Conservation (phyloP, 768 basidiomycete genomes). For the Pleurotus sapidus region DNA sequence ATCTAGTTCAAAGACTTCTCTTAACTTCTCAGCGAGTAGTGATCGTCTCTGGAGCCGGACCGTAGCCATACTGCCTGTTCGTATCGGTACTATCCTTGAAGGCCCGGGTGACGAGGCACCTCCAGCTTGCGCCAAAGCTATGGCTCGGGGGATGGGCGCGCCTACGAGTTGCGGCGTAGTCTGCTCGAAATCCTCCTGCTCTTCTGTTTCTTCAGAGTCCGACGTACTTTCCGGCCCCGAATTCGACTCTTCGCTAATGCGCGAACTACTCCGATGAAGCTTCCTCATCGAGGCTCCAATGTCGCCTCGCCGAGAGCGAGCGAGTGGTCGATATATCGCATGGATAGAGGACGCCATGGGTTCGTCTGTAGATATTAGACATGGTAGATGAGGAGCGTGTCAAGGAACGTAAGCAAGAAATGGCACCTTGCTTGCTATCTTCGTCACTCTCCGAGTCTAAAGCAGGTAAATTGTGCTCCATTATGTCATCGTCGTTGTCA, state of each 20-base stretch:
- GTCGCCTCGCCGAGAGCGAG: conserved; percentile 53
- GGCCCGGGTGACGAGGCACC: background rate
- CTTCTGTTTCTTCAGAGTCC: conserved; percentile 44
- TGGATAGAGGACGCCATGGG: conserved; percentile 83
- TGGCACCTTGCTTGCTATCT: conserved; percentile 40
- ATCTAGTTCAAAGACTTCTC: conserved; percentile 81
- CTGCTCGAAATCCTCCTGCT: conserved; percentile 57
- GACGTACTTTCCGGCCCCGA: conserved; percentile 26
- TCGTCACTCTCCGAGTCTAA: conserved; percentile 67
- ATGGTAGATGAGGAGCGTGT: background rate
- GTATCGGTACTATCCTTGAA: conserved; percentile 27
- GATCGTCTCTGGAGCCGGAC: conserved; percentile 66
- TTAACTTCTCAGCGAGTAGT: conserved; percentile 82
- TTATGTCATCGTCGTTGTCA: conserved; percentile 66
- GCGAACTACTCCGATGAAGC: conserved; percentile 14
- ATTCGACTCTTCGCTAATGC: conserved; percentile 27
- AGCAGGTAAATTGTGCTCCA: conserved; percentile 36
- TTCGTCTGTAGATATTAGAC: conserved; percentile 26
- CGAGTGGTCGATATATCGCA: conserved; percentile 80
- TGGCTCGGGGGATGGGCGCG: conserved; percentile 8
- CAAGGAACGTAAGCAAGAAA: conserved; percentile 12
- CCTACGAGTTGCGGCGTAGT: conserved; percentile 33
- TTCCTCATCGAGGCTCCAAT: conserved; percentile 20
- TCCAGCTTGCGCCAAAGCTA: background rate
- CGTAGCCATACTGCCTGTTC: conserved; percentile 68